Evolutionary conservation across 164 flowering plant species (phyloP), one percentile per base, ranked within the genome.

Genomic region (Santalum album): DNA sequence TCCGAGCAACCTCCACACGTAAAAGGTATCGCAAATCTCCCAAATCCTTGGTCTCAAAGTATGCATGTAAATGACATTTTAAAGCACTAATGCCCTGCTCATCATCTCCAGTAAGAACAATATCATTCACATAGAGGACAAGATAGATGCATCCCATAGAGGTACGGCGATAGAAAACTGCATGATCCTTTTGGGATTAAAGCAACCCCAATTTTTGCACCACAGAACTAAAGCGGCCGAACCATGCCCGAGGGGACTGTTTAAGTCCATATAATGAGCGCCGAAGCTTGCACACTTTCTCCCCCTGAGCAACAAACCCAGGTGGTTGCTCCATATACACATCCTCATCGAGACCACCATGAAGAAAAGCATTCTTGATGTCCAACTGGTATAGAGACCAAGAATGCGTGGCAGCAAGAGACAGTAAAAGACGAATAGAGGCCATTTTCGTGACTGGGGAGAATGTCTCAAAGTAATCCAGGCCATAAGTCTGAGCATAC

Each of bases 1-100:
- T 46, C 14, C 34, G 4, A 3, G 9, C 5, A 23, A 46, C 25
- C 23, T 46, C 50, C 4, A 46, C 7, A 9, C 7, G 6, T n/a
- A 46, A 22, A 46, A 46, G 18, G 16, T 46, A 46, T 46, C 25
- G n/a, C 14, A 46, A 46, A 10, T 20, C 50, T n/a, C 50, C 50
- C 25, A 46, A 46, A n/a, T 46, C 14, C 14, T 46, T 46, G 12
- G 25, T 46, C 23, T 46, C 25, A 23, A 19, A 20, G 3, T 14
- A 15, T n/a, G n/a, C 5, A 10, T 23, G 25, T 23, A 19, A 46
- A 19, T n/a, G 18, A 7, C 7, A 2, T 23, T 46, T 46, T 20
- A 46, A 19, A 2, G 14, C 1, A 2, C 22, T 10, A 6, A 46
- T 19, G 3, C 16, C 22, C 23, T 20, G 25, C 4, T n/a, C 16